These are phyloP conservation scores for Colletotrichum sidae DNA, from an alignment of 2,329 filamentous ascomycete genomes.

Conservation along the genomic window DNA sequence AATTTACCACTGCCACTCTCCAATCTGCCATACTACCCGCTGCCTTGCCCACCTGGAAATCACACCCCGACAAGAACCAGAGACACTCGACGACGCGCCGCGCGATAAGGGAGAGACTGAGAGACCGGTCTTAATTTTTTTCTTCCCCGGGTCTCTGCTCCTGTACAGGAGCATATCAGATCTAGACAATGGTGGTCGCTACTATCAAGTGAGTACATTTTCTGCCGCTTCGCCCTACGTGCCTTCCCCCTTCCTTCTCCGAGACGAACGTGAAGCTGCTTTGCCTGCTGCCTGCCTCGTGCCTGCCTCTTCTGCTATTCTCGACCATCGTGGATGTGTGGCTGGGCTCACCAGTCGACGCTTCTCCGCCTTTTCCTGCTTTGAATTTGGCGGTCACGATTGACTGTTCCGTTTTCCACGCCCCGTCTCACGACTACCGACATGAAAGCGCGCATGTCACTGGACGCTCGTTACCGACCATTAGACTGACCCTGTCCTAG, in stretches of 20 bases:
- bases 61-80: slow-evolving; percentile 39
- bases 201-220: slow-evolving; percentile 69
- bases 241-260: slow-evolving; percentile 31
- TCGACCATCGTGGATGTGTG: not conserved
- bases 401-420: slow-evolving; percentile 5
- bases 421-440: slow-evolving; percentile 8
- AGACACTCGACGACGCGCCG: slow-evolving; percentile 41
- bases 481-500: slow-evolving; percentile 59
- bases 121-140: slow-evolving; percentile 29
- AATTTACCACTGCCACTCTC: slow-evolving; percentile 33
- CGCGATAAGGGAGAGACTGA: slow-evolving; percentile 40
- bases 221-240: slow-evolving; percentile 38
- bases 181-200: slow-evolving; percentile 69
- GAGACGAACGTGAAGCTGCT: not conserved
- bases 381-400: not conserved
- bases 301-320: not conserved
- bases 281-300: not conserved
- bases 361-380: too few relatives aligned
- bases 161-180: slow-evolving; percentile 51
- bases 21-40: slow-evolving; percentile 26
- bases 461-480: slow-evolving; percentile 2
- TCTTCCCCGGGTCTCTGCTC: slow-evolving; percentile 46
- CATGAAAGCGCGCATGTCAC: slow-evolving; percentile 36
- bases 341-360: too few relatives aligned
- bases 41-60: slow-evolving; percentile 33